These are phyloP conservation scores for Maudiozyma saulgeensis DNA, from an alignment of 805 yeast species.

Conservation along the genomic window DNA sequence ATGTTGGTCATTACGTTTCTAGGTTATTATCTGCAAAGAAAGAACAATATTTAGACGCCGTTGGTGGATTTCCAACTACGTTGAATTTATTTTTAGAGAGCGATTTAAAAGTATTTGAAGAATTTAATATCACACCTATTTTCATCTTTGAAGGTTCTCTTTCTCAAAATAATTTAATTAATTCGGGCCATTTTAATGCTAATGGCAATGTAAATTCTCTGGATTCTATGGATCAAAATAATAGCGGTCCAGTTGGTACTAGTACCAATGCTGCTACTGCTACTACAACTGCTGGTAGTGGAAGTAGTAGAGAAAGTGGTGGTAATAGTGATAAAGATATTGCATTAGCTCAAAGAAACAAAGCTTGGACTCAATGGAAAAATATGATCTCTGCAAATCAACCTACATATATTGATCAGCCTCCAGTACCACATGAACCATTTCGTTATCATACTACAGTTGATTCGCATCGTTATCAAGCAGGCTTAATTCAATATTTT, in stretches of 20 bases:
- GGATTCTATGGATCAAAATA: constrained; percentile 11
- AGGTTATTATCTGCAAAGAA: constrained; percentile 50
- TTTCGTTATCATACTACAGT: constrained; percentile 47
- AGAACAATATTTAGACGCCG: constrained; percentile 63
- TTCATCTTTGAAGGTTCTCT: constrained; percentile 68
- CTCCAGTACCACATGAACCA: constrained; percentile 33
- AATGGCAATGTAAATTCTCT: constrained; percentile 3
- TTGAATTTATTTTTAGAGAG: constrained; percentile 46
- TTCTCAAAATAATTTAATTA: constrained; percentile 29
- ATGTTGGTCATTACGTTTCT: constrained; percentile 68
- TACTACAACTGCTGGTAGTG: background rate
- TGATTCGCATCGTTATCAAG: constrained; percentile 40
- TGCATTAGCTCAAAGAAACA: constrained; percentile 36
- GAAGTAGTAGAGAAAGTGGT: background rate
- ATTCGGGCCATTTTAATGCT: constrained; percentile 18
- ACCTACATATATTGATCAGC: constrained; percentile 27
- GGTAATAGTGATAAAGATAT: constrained; percentile 18
- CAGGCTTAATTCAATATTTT: constrained; percentile 50
- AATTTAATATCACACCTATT: constrained; percentile 61
- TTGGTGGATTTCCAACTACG: constrained; percentile 72
- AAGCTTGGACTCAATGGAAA: constrained; percentile 38
- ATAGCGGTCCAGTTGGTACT: background rate
- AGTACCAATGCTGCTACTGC: background rate
- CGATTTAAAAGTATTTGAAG: constrained; percentile 53
- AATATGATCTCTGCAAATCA: constrained; percentile 29